Evolutionary conservation across 768 basidiomycete species (phyloP).

Genomic region (Hericium rajendrae): DNA sequence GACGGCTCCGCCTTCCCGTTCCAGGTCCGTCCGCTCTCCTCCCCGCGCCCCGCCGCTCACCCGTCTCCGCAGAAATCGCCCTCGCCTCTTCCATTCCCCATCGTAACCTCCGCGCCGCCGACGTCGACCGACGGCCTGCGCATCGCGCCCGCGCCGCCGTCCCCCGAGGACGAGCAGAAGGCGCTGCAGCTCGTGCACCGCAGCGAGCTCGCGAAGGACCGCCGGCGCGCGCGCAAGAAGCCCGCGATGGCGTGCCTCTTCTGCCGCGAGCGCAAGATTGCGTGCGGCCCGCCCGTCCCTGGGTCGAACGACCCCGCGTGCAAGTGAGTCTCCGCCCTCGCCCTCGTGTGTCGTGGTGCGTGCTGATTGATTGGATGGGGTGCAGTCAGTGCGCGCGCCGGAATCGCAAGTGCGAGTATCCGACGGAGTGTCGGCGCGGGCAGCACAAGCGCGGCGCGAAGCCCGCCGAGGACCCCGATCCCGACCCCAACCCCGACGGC

Average conservation of each 20-base stretch:
- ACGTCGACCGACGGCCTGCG: neutral
- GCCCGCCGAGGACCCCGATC: conserved; percentile 3
- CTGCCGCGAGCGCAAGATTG: conserved; percentile 34
- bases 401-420: conserved; percentile 14
- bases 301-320: conserved; percentile 12
- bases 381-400: conserved; percentile 14
- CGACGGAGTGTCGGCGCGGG: conserved; percentile 14
- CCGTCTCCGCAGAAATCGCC: neutral
- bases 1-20: neutral
- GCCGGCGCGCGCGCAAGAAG: conserved; percentile 9
- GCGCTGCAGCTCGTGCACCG: neutral
- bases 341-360: neutral
- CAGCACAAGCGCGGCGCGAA: conserved; percentile 13
- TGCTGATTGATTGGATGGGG: neutral
- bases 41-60: neutral
- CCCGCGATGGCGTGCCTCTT: conserved; percentile 29
- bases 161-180: neutral
- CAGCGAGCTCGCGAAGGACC: neutral
- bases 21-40: neutral
- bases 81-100: neutral
- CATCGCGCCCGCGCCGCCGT: neutral
- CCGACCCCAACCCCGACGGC: neutral
- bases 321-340: conserved; percentile 8
- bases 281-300: conserved; percentile 20
- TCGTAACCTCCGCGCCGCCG: neutral